Percentiles rank a stretch among this genome's conserved stretches.
These are phyloP conservation scores for Pogostemon cablin DNA, from an alignment of 257 asterid genomes.

Conservation along the genomic window DNA sequence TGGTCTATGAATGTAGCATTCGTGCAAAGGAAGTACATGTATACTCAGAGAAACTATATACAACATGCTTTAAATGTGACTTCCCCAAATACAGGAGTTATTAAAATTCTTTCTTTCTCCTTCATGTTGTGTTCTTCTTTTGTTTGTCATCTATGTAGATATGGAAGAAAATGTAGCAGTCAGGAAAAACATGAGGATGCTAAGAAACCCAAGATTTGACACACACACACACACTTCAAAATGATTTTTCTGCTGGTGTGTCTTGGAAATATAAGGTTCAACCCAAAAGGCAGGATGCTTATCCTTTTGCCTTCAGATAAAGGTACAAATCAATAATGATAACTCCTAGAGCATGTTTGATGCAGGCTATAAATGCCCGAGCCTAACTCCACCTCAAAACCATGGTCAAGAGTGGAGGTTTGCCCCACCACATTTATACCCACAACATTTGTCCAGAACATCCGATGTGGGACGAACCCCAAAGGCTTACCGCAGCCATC, in stretches of 20 bases:
- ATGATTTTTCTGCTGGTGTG: background rate
- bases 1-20: background rate
- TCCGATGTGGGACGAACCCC: no score
- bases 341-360: no score
- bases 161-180: background rate
- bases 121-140: background rate
- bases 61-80: background rate
- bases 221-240: background rate
- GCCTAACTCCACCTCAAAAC: no score
- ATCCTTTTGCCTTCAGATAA: background rate
- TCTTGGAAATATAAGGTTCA: background rate
- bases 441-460: no score
- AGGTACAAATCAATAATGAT: background rate
- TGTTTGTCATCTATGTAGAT: background rate
- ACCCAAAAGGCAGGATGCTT: constrained; percentile 9
- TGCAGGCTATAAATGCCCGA: no score
- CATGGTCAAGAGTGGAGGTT: no score
- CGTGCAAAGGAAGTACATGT: background rate
- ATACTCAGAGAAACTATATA: background rate
- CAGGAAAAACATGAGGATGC: constrained; percentile 11
- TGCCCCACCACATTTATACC: no score
- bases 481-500: no score
- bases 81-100: background rate
- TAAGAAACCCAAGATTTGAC: constrained; percentile 15
- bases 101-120: background rate